Evolutionary conservation across 305 asterid species (phyloP).

Genomic region (Solanum hybrid): DNA sequence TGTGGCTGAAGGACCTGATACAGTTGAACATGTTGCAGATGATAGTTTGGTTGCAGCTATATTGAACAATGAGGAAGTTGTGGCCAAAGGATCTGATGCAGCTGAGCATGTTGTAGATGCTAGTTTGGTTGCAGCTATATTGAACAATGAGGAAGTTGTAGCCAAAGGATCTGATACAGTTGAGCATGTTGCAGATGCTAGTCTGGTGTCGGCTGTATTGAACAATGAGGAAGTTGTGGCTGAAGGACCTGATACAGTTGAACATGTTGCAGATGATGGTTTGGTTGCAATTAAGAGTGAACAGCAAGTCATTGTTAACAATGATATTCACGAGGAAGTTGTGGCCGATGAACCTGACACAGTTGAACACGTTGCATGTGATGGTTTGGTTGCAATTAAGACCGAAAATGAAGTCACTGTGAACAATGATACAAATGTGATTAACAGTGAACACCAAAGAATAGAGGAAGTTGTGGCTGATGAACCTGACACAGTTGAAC

Average conservation of each 20-base stretch:
- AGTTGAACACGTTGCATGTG: neutral
- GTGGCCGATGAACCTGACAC: conserved; percentile 11
- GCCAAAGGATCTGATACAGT: neutral
- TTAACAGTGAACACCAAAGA: too few species aligned
- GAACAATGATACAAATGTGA: too few species aligned
- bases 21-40: neutral
- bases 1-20: neutral
- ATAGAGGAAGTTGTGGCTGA: neutral
- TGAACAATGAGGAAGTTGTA: neutral
- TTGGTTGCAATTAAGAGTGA: neutral
- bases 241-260: conserved; percentile 13
- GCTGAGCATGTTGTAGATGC: neutral
- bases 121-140: neutral
- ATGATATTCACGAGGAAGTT: conserved; percentile 4
- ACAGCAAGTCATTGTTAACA: neutral
- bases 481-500: too few species aligned
- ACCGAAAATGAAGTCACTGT: neutral
- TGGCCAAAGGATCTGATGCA: neutral
- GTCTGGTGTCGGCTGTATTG: neutral
- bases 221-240: conserved; percentile 14
- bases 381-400: neutral
- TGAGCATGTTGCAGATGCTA: neutral
- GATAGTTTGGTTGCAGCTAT: neutral
- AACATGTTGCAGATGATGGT: neutral
- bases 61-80: neutral